Percentiles rank a stretch among this genome's conserved stretches.
Evolutionary conservation across 2,329 filamentous ascomycete genomes (phyloP).

Genomic region (Penicillium sp.): DNA sequence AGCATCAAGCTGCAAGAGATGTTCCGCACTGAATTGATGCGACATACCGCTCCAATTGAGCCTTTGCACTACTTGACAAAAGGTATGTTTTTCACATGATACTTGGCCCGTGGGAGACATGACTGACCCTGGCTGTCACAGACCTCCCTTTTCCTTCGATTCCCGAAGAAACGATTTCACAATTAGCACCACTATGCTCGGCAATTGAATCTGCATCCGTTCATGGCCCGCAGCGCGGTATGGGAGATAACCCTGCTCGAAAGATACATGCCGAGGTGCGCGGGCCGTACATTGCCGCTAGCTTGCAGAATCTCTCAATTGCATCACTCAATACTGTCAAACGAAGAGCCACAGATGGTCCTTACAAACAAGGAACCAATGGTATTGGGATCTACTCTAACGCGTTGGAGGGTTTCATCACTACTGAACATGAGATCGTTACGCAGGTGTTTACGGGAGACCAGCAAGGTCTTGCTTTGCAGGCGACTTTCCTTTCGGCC

Average conservation of each 20-base stretch:
- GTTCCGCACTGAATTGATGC: constrained; percentile 74
- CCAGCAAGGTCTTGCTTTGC: constrained; percentile 77
- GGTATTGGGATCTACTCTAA: constrained; percentile 87
- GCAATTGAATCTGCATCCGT: constrained; percentile 66
- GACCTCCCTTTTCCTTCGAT: constrained; percentile 75
- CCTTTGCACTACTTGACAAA: constrained; percentile 92
- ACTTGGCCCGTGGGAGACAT: neutral
- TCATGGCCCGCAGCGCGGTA: constrained; percentile 49
- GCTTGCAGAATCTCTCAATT: constrained; percentile 79
- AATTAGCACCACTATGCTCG: constrained; percentile 73
- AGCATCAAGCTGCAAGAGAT: constrained; percentile 80
- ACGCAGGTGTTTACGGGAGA: constrained; percentile 81
- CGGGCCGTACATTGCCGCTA: constrained; percentile 79
- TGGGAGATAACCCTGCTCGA: constrained; percentile 67
- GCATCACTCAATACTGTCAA: constrained; percentile 82
- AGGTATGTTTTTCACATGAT: constrained; percentile 41
- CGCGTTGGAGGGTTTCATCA: constrained; percentile 81
- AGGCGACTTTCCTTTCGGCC: constrained; percentile 72
- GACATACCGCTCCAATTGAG: constrained; percentile 78
- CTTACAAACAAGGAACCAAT: constrained; percentile 85
- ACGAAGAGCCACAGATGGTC: constrained; percentile 70
- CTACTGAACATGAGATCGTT: constrained; percentile 88
- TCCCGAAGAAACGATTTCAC: constrained; percentile 70
- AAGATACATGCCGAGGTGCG: constrained; percentile 83
- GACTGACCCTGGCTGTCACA: constrained; percentile 24